A percentile compares a stretch with the other conserved stretches of the same genome.
These are phyloP conservation scores for Penicillium pulvis DNA, from an alignment of 495 filamentous ascomycete genomes.

Conservation along the genomic window DNA sequence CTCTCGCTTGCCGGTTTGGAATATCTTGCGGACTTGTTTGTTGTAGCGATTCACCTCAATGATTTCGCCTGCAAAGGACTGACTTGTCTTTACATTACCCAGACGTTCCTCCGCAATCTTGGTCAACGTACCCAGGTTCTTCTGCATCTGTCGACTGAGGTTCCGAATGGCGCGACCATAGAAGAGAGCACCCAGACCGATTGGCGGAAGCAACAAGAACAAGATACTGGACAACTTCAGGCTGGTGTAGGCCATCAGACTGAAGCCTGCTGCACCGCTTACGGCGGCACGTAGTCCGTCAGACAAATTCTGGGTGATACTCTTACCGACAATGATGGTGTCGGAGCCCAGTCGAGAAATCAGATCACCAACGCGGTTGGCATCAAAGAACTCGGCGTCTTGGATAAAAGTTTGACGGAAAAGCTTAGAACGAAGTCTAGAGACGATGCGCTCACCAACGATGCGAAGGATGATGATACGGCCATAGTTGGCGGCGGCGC, in stretches of 20 bases:
- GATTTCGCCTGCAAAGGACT: conserved; percentile 92
- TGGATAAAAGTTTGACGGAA: conserved; percentile 90
- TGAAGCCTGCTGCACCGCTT: conserved; percentile 84
- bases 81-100: conserved; percentile 92
- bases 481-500: conserved; percentile 88
- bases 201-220: conserved; percentile 82
- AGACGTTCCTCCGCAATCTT: conserved; percentile 97
- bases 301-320: conserved; percentile 95
- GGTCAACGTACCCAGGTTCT: conserved; percentile 84
- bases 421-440: conserved; percentile 82
- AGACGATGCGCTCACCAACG: conserved; percentile 91
- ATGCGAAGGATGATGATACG: conserved; percentile 93
- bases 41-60: conserved; percentile 91
- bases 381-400: conserved; percentile 98
- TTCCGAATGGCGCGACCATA: conserved; percentile 87
- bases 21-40: conserved; percentile 86
- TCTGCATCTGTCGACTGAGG: conserved; percentile 86
- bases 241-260: conserved; percentile 90
- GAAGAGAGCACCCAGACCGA: conserved; percentile 88
- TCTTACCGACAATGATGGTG: conserved; percentile 96
- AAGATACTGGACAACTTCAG: conserved; percentile 87
- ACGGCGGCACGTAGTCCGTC: conserved; percentile 88
- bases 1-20: conserved; percentile 80
- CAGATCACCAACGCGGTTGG: conserved; percentile 92
- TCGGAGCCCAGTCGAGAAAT: conserved; percentile 95